Evolutionary conservation across 805 yeast genomes (phyloP).

Genomic region (Kazachstania martiniae): DNA sequence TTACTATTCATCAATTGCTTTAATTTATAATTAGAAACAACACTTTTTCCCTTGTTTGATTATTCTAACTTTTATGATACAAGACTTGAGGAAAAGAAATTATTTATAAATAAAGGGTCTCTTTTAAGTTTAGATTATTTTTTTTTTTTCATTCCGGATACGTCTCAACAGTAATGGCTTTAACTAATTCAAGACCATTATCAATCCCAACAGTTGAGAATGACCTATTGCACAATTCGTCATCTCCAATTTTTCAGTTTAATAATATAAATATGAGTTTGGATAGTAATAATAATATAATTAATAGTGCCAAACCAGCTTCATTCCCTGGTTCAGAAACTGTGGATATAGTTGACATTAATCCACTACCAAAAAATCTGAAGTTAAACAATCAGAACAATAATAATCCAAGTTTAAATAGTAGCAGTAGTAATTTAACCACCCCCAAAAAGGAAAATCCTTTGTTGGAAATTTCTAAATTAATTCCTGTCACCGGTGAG

Average conservation of each 20-base stretch:
- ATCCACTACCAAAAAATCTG: slow-evolving; percentile 8
- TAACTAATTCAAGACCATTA: slow-evolving; percentile 57
- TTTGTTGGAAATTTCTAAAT: slow-evolving; percentile 44
- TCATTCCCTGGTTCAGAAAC: slow-evolving; percentile 10
- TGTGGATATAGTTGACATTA: slow-evolving; percentile 12
- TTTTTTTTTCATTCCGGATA: too few species aligned
- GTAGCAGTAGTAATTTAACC: slow-evolving; percentile 1
- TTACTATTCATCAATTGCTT: too few species aligned
- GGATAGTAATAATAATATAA: slow-evolving; percentile 1
- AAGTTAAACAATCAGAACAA: neutral
- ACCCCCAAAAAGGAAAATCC: slow-evolving; percentile 18
- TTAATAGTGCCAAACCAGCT: too few species aligned
- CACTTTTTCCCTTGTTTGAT: too few species aligned
- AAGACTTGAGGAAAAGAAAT: too few species aligned
- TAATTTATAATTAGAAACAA: too few species aligned
- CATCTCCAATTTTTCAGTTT: slow-evolving; percentile 26
- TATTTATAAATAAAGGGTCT: too few species aligned
- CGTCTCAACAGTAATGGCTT: slow-evolving; percentile 44
- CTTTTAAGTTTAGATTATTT: too few species aligned
- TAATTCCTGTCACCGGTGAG: slow-evolving; percentile 72
- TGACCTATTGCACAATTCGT: slow-evolving; percentile 24
- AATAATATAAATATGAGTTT: slow-evolving; percentile 11
- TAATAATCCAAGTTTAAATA: neutral
- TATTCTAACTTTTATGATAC: too few species aligned
- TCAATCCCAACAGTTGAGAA: slow-evolving; percentile 36